These are phyloP conservation scores for Teratosphaeria zuluensis DNA, from an alignment of 2,329 filamentous ascomycete genomes.

Conservation along the genomic window DNA sequence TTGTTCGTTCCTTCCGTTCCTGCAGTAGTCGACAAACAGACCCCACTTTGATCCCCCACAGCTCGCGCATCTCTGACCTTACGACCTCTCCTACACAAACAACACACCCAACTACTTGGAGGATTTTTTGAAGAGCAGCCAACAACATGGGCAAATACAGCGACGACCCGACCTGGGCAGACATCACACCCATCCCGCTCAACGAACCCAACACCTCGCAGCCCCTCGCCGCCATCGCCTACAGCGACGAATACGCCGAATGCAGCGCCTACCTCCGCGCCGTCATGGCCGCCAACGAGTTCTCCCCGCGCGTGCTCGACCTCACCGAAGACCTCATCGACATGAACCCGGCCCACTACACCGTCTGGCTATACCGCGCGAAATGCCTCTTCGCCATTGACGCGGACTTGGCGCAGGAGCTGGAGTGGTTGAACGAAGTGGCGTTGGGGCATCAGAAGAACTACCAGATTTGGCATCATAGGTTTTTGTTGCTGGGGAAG, in stretches of 20 bases:
- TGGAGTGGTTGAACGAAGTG: slow-evolving; percentile 76
- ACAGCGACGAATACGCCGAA: slow-evolving; percentile 80
- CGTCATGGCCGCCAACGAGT: slow-evolving; percentile 81
- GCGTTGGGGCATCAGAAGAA: slow-evolving; percentile 85
- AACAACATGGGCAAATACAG: slow-evolving; percentile 41
- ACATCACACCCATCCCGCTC: slow-evolving; percentile 59
- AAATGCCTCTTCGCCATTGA: slow-evolving; percentile 61
- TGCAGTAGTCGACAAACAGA: not conserved
- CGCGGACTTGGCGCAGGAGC: slow-evolving; percentile 58
- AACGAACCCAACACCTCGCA: slow-evolving; percentile 64
- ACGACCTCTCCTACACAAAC: not conserved
- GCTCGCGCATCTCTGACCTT: not conserved
- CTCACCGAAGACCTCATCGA: slow-evolving; percentile 84
- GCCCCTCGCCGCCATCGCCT: slow-evolving; percentile 86
- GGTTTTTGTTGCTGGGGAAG: slow-evolving; percentile 47
- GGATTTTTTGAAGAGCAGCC: no score
- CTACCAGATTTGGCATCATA: slow-evolving; percentile 89
- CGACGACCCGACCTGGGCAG: slow-evolving; percentile 68
- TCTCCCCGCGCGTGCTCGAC: slow-evolving; percentile 64
- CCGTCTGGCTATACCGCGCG: slow-evolving; percentile 93
- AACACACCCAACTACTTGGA: not conserved
- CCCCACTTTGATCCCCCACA: not conserved
- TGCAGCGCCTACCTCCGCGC: slow-evolving; percentile 89
- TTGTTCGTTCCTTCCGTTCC: not conserved
- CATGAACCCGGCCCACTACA: slow-evolving; percentile 96